A percentile compares a stretch with the other conserved stretches of the same genome.
Conservation (phyloP, 768 basidiomycete genomes). For the Leccinum ochraceum region DNA sequence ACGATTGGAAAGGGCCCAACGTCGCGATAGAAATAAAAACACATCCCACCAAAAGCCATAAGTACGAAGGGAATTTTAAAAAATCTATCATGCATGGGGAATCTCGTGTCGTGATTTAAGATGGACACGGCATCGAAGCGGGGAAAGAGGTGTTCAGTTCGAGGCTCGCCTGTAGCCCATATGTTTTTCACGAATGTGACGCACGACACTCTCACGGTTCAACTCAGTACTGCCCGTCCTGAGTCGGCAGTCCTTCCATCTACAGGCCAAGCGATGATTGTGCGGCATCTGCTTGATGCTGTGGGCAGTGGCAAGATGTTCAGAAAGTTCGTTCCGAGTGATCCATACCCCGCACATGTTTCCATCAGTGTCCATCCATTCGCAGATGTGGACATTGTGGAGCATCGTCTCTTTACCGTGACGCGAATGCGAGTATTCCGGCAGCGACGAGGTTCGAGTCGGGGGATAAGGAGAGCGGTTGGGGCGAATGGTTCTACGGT, state of each 20-base stretch:
- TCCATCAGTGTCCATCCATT: constrained; percentile 9
- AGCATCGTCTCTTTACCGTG: not conserved
- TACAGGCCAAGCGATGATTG: not conserved
- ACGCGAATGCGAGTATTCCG: not conserved
- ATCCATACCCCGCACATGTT: constrained; percentile 1
- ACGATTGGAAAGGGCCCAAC: not conserved
- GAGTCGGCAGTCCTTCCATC: constrained; percentile 13
- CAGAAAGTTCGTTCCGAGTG: not conserved
- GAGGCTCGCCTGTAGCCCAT: constrained; percentile 9
- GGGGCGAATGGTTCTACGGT: not conserved
- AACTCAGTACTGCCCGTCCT: not conserved
- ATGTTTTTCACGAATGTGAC: constrained; percentile 20
- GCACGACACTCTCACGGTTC: constrained; percentile 16
- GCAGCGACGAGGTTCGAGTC: constrained; percentile 2
- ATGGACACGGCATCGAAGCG: not conserved
- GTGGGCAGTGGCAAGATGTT: constrained; percentile 15
- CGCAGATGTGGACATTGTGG: constrained; percentile 1
- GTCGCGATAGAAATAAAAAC: not conserved
- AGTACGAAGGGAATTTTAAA: not conserved
- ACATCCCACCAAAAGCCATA: not conserved
- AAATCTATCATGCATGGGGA: not conserved
- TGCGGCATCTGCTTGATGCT: not conserved
- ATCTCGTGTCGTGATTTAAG: not conserved
- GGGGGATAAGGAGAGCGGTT: not conserved
- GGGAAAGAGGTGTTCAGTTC: no score